These are phyloP conservation scores for Pythium pyrilobum DNA, from an alignment of 352 stramenopile genomes.

Conservation along the genomic window DNA sequence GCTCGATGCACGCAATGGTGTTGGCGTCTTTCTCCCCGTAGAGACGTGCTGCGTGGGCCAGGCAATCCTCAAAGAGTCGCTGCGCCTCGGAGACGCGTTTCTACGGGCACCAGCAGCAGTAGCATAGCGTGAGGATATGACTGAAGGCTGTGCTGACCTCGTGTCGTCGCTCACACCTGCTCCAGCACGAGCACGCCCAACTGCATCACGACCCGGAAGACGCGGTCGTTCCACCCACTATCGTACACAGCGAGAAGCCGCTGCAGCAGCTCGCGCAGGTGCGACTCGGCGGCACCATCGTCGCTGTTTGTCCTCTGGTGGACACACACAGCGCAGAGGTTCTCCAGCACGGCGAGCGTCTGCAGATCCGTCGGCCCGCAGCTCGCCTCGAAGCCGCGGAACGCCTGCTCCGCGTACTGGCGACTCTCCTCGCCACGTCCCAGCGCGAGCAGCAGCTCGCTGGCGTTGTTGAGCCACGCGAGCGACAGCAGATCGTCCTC, in stretches of 20 bases:
- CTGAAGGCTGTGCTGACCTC: too few species aligned
- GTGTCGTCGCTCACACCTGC: too few species aligned
- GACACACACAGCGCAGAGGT: constrained; percentile 34
- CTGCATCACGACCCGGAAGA: constrained; percentile 31
- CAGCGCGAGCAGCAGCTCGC: constrained; percentile 30
- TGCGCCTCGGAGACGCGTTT: constrained; percentile 37
- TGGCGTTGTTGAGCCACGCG: constrained; percentile 38
- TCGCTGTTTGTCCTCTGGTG: background rate
- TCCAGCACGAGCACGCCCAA: constrained; percentile 32
- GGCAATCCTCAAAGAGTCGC: constrained; percentile 31
- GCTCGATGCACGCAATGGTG: constrained; percentile 34
- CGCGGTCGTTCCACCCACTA: constrained; percentile 43
- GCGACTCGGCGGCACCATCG: constrained; percentile 20
- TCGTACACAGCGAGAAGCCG: constrained; percentile 30
- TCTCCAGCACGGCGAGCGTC: constrained; percentile 34
- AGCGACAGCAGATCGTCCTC: constrained; percentile 31
- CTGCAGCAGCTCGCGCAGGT: constrained; percentile 28
- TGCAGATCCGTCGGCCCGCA: background rate
- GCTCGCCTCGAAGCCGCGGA: constrained; percentile 16
- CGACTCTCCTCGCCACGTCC: constrained; percentile 25
- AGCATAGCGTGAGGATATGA: too few species aligned
- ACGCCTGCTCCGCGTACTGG: constrained; percentile 32
- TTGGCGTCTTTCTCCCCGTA: constrained; percentile 17
- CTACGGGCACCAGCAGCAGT: constrained; percentile 14
- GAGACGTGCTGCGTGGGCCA: constrained; percentile 20